Evolutionary conservation across 495 filamentous ascomycete genomes (phyloP).

Genomic region (Rhypophila decipiens): DNA sequence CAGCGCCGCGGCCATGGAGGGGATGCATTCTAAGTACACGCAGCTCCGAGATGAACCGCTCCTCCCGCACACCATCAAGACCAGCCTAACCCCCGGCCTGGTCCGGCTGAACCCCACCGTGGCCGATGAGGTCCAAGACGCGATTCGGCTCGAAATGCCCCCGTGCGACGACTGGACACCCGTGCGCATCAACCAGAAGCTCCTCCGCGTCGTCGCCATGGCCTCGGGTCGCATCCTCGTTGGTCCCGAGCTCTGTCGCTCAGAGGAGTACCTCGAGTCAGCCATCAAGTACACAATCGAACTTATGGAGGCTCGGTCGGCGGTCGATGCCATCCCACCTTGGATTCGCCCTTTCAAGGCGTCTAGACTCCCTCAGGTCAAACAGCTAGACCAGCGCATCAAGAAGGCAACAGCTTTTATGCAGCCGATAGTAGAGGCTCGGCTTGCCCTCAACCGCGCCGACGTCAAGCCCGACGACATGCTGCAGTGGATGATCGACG

Average conservation of each 20-base stretch:
- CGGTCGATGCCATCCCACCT: conserved; percentile 21
- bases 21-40: conserved; percentile 23
- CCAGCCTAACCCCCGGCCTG: conserved; percentile 20
- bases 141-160: conserved; percentile 19
- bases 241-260: conserved; percentile 45
- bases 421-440: conserved; percentile 21
- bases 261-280: conserved; percentile 50
- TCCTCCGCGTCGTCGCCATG: conserved; percentile 47
- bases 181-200: conserved; percentile 28
- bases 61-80: conserved; percentile 20
- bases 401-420: conserved; percentile 23
- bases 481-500: conserved; percentile 35
- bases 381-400: conserved; percentile 19
- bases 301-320: conserved; percentile 25
- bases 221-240: conserved; percentile 55
- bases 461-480: conserved; percentile 28
- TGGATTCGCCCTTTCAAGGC: conserved; percentile 28
- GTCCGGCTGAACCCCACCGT: conserved; percentile 19
- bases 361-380: conserved; percentile 24
- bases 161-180: conserved; percentile 36
- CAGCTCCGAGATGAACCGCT: conserved; percentile 7
- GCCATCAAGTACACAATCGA: conserved; percentile 54
- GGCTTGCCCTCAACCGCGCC: conserved; percentile 7
- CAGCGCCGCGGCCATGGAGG: conserved; percentile 22
- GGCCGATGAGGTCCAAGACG: conserved; percentile 18